Evolutionary conservation across 176 grass and related monocot species (phyloP), one percentile per base, ranked within the genome.

Genomic region (Juncus effusus): DNA sequence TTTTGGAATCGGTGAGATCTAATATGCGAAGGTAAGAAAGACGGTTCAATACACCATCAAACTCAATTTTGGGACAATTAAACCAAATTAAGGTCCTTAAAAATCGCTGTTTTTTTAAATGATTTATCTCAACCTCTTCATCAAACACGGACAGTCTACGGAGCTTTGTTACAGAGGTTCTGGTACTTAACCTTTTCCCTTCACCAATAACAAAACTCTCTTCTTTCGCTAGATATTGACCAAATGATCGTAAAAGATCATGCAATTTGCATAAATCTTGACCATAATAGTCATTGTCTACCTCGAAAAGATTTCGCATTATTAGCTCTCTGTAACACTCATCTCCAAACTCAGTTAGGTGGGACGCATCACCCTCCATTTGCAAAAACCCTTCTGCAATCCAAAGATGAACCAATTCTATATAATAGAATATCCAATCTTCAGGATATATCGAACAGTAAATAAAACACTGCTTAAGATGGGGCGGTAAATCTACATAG

Each of bases 401-500:
- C 56, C 77, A 80, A 4, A 73, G 19, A 38, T 56, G 7, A 8
- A 59, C 37, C 40, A 80, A 40, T 8, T 5, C 3, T 6, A 1
- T 1, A 14, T 3, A 13, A 0, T 4, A 0, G n/a, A 80, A 11
- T 3, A 4, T 13, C 16, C 0, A 3, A 38, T 28, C 54, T 67
- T 86, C 78, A 2, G 79, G 79, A 5, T 80, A 71, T 8, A 86
- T 44, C 0, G 79, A 80, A 47, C 44, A 80, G 36, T 51, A 56
- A 0, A 86, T 1, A 60, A 90, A 74, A 35, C 87, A 86, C 0
- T 57, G 63, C 45, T 83, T 90, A 12, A 80, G 28, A 59, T 42
- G 10, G 4, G 59, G 11, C 39, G 77, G 60, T 13, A 80, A 16
- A 14, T 80, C 77, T 9, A 58, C 28, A 10, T 73, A 73, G 11